Evolutionary conservation across 345 rosid species (phyloP), one percentile per base, ranked within the genome.

Genomic region (Eucalyptus pauciflora): DNA sequence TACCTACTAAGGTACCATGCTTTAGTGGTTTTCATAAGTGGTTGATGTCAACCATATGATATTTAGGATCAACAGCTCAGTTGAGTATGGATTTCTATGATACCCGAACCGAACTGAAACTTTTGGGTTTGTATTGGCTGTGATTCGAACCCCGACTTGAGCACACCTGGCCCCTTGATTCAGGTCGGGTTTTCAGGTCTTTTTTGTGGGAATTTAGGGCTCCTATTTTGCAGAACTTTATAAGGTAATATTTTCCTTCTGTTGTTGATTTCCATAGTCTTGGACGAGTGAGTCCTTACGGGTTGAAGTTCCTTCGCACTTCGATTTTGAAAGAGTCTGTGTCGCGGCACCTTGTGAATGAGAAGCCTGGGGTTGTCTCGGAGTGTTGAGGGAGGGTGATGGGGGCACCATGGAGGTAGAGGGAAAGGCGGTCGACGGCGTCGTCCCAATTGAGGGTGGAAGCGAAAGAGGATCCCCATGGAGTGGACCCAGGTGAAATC

Each of bases 401-500:
- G 85, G 90, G 86, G 48, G 88, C 86, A 25, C 86, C 92, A 50
- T 90, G 83, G 37, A 90, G 67, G 86, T 87, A 51, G 86, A 92
- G 86, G 76, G 86, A 52, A 87, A 92, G 87, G 89, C 90, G 88
- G 86, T 88, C 90, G 22, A 54, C 52, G 51, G 88, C 45, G 37
- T 69, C 92, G 43, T 92, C 93, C 90, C 91, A 89, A 16, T 89
- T 88, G 22, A 50, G 50, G 43, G 90, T 89, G 92, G 67, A 50
- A 56, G 86, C 67, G 88, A 51, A 91, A 92, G 89, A 92, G 92
- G 91, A 92, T 52, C 54, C 54, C 71, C 90, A 2, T 31, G 79
- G 93, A 90, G n/a, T 92, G 89, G 50, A 92, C 93, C 91, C 92
- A 89, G 37, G 92, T 90, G 90, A 92, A 90, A 87, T 90, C 90